Evolutionary conservation across 805 yeast species (phyloP).

Genomic region (Lachancea thermotolerans): DNA sequence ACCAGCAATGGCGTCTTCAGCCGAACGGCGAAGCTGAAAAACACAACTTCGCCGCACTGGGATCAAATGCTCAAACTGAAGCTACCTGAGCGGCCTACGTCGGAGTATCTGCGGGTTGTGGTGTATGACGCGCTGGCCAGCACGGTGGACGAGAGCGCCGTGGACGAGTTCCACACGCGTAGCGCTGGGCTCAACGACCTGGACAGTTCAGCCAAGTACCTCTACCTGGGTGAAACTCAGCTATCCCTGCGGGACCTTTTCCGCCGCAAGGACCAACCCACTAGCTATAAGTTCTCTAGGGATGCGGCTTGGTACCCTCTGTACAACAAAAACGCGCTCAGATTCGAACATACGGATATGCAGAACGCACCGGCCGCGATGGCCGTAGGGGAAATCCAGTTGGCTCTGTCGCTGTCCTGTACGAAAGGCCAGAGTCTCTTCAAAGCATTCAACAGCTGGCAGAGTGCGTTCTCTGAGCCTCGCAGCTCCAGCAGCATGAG

Average conservation of each 20-base stretch:
- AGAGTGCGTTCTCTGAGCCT: not conserved
- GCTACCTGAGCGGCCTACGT: slow-evolving; percentile 22
- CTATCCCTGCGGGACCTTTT: slow-evolving; percentile 25
- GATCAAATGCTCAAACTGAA: slow-evolving; percentile 23
- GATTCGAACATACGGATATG: not conserved
- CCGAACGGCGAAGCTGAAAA: slow-evolving; percentile 19
- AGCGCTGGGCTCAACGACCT: not conserved
- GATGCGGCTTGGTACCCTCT: slow-evolving; percentile 23
- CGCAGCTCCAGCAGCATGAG: not conserved
- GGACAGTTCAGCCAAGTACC: slow-evolving; percentile 11
- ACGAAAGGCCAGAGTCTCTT: slow-evolving; percentile 15
- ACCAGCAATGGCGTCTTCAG: slow-evolving; percentile 23
- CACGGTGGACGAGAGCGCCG: slow-evolving; percentile 3
- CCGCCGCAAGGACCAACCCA: slow-evolving; percentile 13
- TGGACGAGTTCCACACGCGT: slow-evolving; percentile 3
- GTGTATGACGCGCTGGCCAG: slow-evolving; percentile 24
- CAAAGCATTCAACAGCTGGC: slow-evolving; percentile 21
- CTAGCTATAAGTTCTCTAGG: slow-evolving; percentile 17
- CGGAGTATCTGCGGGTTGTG: slow-evolving; percentile 25
- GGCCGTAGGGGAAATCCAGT: slow-evolving; percentile 22
- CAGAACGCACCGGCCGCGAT: slow-evolving; percentile 2
- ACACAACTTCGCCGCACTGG: slow-evolving; percentile 21
- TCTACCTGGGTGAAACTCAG: slow-evolving; percentile 29
- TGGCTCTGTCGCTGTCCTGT: slow-evolving; percentile 17
- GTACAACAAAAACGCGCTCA: slow-evolving; percentile 16